Base-by-base conservation (phyloP, 805 yeast genomes). In the Cyberlindnera mississippiensis region DNA sequence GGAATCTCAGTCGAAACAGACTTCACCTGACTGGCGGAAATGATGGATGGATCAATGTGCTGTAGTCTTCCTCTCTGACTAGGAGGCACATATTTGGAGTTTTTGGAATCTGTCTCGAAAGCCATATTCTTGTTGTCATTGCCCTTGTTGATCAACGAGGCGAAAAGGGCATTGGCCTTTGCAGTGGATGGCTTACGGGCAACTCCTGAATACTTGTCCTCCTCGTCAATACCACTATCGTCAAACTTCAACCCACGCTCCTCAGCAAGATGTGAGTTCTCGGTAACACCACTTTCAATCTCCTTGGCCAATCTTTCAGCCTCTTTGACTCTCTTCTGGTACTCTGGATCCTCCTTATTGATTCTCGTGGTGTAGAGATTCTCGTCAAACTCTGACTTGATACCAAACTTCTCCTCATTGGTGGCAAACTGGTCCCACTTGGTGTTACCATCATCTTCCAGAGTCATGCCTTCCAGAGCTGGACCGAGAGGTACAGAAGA, bases 131-230 rank as follows among this genome's bases (percentile, higher is more conserved):
- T 69, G 28, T 28, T 22, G n/a, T 50, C 54, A 13, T 37, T 37
- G 10, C 48, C 44, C 27, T 55, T 57, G 20, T 46, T 55, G 31
- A 57, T 55, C 44, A 57, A 42, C n/a, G 58, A 55, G 13, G 49
- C 48, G 36, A 57, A 57, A 17, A 57, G 33, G 6, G 59, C 62
- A 41, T 57, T 59, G 16, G 54, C 52, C 19, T 37, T 44, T 13
- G 48, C 16, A n/a, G 41, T 28, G n/a, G 39, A 28, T 2, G 40
- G 26, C 22, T 31, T 36, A 42, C 59, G 55, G 27, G 38, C 65
- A 20, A 89, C 99, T 38, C 97, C 97, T 4, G 96, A 88, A 59
- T 90, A 93, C 63, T 85, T 85, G 62, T 90, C 96, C 63, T 93
- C 99, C 66, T 93, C 99, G 63, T 93, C 98, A 52, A 86, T 51